Evolutionary conservation across 1,284 basidiomycete genomes (phyloP).

Genomic region (Cryptococcus maquisensis): DNA sequence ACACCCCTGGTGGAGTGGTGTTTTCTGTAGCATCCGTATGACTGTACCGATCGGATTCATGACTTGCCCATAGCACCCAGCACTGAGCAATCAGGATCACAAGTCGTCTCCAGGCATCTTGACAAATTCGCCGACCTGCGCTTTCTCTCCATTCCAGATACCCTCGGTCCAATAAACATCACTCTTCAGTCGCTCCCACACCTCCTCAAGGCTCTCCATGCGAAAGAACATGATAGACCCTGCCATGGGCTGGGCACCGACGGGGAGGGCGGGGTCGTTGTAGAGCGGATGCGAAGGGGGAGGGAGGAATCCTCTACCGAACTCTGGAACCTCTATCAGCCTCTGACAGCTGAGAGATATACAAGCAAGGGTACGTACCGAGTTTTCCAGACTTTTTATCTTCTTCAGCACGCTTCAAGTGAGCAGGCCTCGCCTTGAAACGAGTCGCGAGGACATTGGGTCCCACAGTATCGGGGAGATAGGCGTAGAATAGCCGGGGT

Average conservation of each 20-base stretch:
- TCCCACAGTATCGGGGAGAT: constrained; percentile 31
- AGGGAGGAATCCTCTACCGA: constrained; percentile 32
- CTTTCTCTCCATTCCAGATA: constrained; percentile 42
- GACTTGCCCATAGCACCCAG: too few relatives aligned
- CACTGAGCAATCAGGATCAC: too few relatives aligned
- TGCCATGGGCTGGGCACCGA: constrained; percentile 27
- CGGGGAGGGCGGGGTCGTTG: constrained; percentile 8
- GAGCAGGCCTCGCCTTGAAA: constrained; percentile 32
- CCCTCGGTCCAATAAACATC: constrained; percentile 45
- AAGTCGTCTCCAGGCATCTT: constrained; percentile 6
- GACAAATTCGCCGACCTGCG: constrained; percentile 36
- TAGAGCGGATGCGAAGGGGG: constrained; percentile 20
- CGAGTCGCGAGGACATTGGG: constrained; percentile 28
- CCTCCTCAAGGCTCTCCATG: constrained; percentile 25
- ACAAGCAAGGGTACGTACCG: constrained; percentile 1
- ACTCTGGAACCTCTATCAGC: constrained; percentile 18
- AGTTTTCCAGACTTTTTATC: constrained; percentile 20
- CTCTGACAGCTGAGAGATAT: background rate
- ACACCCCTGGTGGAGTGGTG: too few relatives aligned
- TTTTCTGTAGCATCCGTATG: too few relatives aligned
- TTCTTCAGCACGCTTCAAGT: constrained; percentile 30
- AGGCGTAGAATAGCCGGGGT: constrained; percentile 38
- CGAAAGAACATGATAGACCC: constrained; percentile 41
- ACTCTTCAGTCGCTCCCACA: constrained; percentile 37
- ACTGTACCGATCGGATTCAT: too few relatives aligned